Evolutionary conservation across 2,329 filamentous ascomycete genomes (phyloP), one percentile per base, ranked within the genome.

Genomic region (Chaetomium sp.): DNA sequence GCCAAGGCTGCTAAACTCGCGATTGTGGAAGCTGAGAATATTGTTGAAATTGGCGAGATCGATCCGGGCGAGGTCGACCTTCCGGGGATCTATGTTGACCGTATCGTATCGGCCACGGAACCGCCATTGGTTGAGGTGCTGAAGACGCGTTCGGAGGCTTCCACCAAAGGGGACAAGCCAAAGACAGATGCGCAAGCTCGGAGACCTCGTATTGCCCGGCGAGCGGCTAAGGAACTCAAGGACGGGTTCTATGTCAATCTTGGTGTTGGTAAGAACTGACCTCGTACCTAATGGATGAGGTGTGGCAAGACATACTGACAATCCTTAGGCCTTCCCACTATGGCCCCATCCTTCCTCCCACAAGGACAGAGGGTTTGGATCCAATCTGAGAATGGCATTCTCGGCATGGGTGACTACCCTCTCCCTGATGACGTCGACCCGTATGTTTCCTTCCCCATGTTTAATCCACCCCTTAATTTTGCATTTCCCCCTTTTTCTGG

Each of bases 21-120:
- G 33, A 91, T 95, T 42, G 88, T 94, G 40, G 89, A 95, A 68
- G 89, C 89, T 1, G 89, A 95, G 66, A 79, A 92, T 60, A 90
- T 95, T 57, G 89, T 95, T 52, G 82, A 86, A 2, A 71, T 84
- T 1, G 89, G 89, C 32, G 80, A 82, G 2, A 85, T 95, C 41
- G 79, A 85, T 52, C 84, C 89, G 2, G 85, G 88, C 58, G 81
- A 85, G 44, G 84, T 95, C 5, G 85, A 94, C 65, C 76, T 95
- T 3, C 88, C 88, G 0, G 89, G 89, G 8, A 91, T 95, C 62
- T 94, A 85, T 68, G 85, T 95, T 65, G 86, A 92, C 68, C 81
- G 89, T 47, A 87, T 95, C 53, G 85, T 95, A 1, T 86, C 86
- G 14, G 83, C 86, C 0, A 90, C 85, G 0, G 79, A 79, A 1